These are phyloP conservation scores for Moniliella sp. DNA, from an alignment of 1,284 basidiomycete species.

Conservation along the genomic window DNA sequence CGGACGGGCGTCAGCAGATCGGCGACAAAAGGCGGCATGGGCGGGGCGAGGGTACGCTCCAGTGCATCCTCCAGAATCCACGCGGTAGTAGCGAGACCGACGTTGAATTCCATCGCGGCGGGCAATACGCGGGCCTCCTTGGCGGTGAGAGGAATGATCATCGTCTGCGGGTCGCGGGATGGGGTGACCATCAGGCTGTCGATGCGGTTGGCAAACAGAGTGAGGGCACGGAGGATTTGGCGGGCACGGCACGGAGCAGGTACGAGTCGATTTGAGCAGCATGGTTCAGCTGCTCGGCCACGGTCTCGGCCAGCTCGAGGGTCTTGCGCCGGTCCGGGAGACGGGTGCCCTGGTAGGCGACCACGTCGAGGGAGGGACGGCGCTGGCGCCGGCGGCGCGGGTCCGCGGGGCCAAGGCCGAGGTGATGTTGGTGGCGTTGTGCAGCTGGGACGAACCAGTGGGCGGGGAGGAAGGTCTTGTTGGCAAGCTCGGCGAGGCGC, in stretches of 20 bases:
- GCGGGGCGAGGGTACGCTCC: constrained; percentile 25
- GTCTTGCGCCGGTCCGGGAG: constrained; percentile 21
- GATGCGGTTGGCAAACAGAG: constrained; percentile 27
- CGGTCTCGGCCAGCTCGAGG: constrained; percentile 20
- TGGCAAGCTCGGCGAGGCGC: constrained; percentile 25
- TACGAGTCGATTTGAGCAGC: constrained; percentile 22
- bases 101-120: constrained; percentile 22
- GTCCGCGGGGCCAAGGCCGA: too few species aligned
- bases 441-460: constrained; percentile 3
- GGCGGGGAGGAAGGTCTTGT: constrained; percentile 23
- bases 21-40: constrained; percentile 26
- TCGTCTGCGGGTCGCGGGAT: constrained; percentile 2
- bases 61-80: constrained; percentile 31
- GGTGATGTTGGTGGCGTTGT: constrained; percentile 1
- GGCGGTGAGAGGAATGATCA: constrained; percentile 16
- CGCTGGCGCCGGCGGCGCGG: constrained; percentile 5
- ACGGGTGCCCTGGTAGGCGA: constrained; percentile 19
- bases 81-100: constrained; percentile 22
- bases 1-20: constrained; percentile 30
- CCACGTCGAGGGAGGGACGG: constrained; percentile 12
- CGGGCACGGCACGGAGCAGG: constrained; percentile 27
- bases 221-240: constrained; percentile 25
- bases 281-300: constrained; percentile 22
- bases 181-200: constrained; percentile 19
- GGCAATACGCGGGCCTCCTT: constrained; percentile 17